Conservation (phyloP, 2,329 filamentous ascomycete species). For the Colletotrichum agaves region DNA sequence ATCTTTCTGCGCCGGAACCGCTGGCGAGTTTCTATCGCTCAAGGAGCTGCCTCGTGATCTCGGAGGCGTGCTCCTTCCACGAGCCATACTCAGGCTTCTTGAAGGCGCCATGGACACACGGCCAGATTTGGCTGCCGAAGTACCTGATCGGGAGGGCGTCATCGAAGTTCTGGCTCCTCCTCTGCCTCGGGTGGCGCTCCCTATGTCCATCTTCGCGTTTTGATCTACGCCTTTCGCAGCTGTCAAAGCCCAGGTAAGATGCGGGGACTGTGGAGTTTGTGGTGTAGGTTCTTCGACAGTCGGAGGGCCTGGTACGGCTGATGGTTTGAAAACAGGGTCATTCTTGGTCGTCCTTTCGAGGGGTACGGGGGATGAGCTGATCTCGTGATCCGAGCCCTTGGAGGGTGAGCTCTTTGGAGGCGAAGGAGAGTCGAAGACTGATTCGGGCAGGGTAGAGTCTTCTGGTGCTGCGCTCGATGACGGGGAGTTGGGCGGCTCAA, state of each 20-base stretch:
- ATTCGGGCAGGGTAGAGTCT: no score
- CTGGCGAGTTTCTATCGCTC: background rate
- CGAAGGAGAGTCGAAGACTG: no score
- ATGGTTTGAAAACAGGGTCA: background rate
- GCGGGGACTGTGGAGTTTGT: background rate
- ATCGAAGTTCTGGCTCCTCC: background rate
- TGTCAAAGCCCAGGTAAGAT: background rate
- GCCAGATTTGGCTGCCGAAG: background rate
- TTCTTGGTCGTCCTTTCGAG: background rate
- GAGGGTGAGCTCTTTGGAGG: no score
- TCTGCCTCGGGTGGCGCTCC: background rate
- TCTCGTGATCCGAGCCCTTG: background rate
- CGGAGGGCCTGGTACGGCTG: background rate
- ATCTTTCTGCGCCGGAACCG: background rate
- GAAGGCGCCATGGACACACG: background rate
- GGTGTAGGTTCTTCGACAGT: background rate
- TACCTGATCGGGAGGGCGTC: background rate
- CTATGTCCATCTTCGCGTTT: background rate
- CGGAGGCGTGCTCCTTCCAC: background rate
- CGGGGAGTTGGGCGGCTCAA: no score
- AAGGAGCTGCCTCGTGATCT: background rate
- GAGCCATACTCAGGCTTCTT: background rate
- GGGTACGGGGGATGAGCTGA: background rate
- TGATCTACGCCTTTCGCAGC: background rate
- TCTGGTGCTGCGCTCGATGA: no score